Evolutionary conservation across 1,284 basidiomycete genomes (phyloP).

Genomic region (Rhodotorula mucilaginosa): DNA sequence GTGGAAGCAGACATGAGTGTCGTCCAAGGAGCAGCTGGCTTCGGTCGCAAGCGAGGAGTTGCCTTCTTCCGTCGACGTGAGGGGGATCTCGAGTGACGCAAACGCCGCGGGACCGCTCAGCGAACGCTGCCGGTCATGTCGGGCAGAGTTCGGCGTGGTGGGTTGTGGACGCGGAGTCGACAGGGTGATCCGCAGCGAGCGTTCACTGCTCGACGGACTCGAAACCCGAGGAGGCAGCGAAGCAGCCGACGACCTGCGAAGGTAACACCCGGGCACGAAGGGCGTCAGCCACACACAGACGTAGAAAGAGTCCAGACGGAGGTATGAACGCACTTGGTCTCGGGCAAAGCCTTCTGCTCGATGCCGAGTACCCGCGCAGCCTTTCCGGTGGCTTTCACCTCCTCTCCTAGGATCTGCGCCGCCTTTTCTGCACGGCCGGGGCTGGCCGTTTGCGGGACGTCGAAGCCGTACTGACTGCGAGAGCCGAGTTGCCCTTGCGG

Average conservation of each 20-base stretch:
- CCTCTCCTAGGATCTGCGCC: constrained; percentile 27
- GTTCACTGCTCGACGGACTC: too few relatives aligned
- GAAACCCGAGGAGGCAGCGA: too few relatives aligned
- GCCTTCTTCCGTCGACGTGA: background rate
- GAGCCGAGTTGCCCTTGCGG: background rate
- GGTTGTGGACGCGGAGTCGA: background rate
- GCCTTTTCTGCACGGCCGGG: constrained; percentile 15
- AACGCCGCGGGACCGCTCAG: background rate
- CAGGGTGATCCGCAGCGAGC: too few relatives aligned
- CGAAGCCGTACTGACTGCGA: background rate
- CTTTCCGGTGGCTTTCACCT: constrained; percentile 26
- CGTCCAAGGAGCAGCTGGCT: background rate
- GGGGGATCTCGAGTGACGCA: background rate
- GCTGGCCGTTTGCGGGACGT: background rate
- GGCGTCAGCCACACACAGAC: background rate
- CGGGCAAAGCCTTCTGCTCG: constrained; percentile 15
- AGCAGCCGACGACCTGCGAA: too few relatives aligned
- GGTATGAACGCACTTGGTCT: background rate
- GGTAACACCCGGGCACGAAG: background rate
- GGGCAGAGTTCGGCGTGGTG: background rate
- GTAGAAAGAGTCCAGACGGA: too few relatives aligned
- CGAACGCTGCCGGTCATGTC: background rate
- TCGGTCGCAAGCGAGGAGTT: background rate
- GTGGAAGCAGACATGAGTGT: background rate
- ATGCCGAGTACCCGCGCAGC: constrained; percentile 27